Evolutionary conservation across 139 green algal species (phyloP), one percentile per base, ranked within the genome.

Genomic region (Coccomyxa sp.): DNA sequence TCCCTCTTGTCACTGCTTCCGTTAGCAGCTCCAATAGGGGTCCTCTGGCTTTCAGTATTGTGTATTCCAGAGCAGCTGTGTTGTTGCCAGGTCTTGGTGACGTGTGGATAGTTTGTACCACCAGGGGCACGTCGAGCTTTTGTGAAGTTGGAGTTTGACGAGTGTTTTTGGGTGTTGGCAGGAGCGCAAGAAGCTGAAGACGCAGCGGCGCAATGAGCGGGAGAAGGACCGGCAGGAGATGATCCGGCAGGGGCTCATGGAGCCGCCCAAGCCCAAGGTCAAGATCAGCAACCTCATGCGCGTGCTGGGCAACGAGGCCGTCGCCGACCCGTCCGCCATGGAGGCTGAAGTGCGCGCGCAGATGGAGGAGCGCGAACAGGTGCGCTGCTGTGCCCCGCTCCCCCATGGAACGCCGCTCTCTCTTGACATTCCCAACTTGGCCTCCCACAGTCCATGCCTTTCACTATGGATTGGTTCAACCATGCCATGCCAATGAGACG

Each of bases 161-260:
- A n/a, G 18, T 71, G 63, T 1, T 71, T 0, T 77, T 27, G 59
- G 21, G n/a, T 0, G 63, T 0, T 60, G 18, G 79, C 83, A 92
- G 87, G 95, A 98, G 88, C 82, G 93, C 85, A 97, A 98, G 86
- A 99, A 99, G 93, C 86, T 99, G 90, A 88, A 97, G 30, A 98
- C 93, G 82, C 97, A 99, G 90, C 85, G 93, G 77, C 90, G 97
- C 15, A 77, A 93, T 78, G 95, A 95, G 60, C 82, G 95, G 0
- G 97, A 99, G 86, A 95, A 97, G 90, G 97, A 99, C 89, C 96
- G 97, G 91, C 96, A 99, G 91, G 96, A 98, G 86, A 91, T 99
- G 71, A 95, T 99, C n/a, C 84, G 87, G 45, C 90, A 90, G 80
- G 97, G 97, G 3, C 87, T 99, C 86, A 88, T 99, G 80, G 96